Percentiles rank a stretch among this genome's conserved stretches.
Evolutionary conservation across 306 rosid genomes (phyloP).

Genomic region (Mimosa bimucronata): DNA sequence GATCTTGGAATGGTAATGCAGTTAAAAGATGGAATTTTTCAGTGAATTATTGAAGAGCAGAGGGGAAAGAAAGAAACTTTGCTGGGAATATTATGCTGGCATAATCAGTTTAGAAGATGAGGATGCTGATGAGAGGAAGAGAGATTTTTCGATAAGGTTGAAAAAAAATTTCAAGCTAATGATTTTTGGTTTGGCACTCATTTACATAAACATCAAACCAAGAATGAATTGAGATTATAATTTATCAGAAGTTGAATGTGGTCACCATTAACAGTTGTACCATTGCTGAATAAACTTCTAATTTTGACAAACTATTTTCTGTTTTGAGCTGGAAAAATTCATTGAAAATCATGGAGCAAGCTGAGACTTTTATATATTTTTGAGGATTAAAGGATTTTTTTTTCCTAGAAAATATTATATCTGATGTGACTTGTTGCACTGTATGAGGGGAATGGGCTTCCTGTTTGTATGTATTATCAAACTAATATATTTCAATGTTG

Average conservation of each 20-base stretch:
- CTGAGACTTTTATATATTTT: background rate
- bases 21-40: background rate
- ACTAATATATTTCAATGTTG: background rate
- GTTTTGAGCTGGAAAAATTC: background rate
- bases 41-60: background rate
- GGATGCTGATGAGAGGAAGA: background rate
- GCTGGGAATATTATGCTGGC: background rate
- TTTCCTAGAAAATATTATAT: background rate
- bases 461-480: background rate
- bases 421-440: background rate
- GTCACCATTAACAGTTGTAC: background rate
- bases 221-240: background rate
- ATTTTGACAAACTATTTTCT: background rate
- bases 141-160: background rate
- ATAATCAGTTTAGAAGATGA: conserved; percentile 12
- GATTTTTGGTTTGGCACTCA: background rate
- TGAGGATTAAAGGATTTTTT: background rate
- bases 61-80: background rate
- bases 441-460: background rate
- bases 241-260: background rate
- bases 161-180: background rate
- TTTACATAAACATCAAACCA: background rate
- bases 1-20: background rate
- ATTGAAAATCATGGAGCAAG: background rate
- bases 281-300: background rate